These are phyloP conservation scores for Tuber aestivum DNA, from an alignment of 495 filamentous ascomycete genomes.

Conservation along the genomic window DNA sequence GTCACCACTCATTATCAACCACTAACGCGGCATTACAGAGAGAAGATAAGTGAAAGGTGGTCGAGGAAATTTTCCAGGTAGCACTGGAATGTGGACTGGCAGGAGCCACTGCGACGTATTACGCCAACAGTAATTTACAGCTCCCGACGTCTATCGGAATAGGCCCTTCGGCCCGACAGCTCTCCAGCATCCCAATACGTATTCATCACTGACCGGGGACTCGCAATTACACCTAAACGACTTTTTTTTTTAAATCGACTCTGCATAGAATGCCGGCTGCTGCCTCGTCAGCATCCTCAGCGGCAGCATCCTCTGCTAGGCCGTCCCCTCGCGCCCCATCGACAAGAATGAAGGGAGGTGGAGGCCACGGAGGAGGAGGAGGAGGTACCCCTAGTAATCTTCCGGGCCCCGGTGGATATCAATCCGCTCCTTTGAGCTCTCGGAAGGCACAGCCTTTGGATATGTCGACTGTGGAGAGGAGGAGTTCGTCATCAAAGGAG, in stretches of 20 bases:
- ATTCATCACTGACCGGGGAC: neutral
- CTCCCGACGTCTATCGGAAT: neutral
- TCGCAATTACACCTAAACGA: neutral
- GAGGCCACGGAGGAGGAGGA: slow-evolving; percentile 26
- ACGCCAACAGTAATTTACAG: neutral
- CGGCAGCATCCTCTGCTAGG: slow-evolving; percentile 40
- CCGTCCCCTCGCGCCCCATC: slow-evolving; percentile 43
- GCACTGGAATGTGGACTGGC: slow-evolving; percentile 3
- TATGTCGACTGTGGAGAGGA: slow-evolving; percentile 81
- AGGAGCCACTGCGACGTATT: slow-evolving; percentile 12
- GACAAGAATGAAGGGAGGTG: slow-evolving; percentile 41
- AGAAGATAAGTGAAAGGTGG: neutral
- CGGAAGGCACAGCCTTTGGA: slow-evolving; percentile 70
- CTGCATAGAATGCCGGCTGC: slow-evolving; percentile 32
- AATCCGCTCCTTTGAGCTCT: slow-evolving; percentile 57
- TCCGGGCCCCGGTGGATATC: slow-evolving; percentile 39
- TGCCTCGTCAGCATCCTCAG: slow-evolving; percentile 41
- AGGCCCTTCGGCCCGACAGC: neutral
- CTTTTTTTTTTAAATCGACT: neutral
- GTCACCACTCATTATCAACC: neutral
- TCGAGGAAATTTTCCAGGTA: neutral
- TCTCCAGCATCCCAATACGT: neutral
- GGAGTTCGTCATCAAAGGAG: slow-evolving; percentile 71
- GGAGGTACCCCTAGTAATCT: slow-evolving; percentile 29
- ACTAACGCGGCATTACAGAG: neutral